phyloP scores from a whole-genome alignment of 148 eudicot genomes.

The Rhododendron molle region DNA sequence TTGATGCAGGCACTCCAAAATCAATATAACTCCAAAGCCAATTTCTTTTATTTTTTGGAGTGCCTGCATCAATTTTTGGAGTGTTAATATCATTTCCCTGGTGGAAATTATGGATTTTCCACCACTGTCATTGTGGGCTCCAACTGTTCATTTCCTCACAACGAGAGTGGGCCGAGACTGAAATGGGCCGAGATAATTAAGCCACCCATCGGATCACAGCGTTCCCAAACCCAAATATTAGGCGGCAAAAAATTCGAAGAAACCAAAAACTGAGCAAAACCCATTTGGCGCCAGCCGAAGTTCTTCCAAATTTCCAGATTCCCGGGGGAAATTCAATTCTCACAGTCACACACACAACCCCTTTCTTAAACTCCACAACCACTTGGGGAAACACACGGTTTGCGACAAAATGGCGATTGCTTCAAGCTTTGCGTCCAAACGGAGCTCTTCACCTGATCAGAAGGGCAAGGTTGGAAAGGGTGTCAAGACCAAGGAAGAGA shows the following conservation, averaged over 20 bases:
- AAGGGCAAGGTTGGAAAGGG: neutral
- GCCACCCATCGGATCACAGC: neutral
- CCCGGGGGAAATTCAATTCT: neutral
- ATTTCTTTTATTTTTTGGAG: no score
- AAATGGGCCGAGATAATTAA: no score
- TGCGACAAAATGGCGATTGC: constrained; percentile 6
- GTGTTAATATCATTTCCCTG: no score
- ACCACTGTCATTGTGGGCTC: no score
- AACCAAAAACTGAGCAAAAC: neutral
- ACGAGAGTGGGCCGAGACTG: neutral
- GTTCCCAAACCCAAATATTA: neutral
- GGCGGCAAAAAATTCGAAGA: neutral
- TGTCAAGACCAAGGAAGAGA: constrained; percentile 2
- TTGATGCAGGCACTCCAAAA: no score
- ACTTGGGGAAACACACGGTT: neutral
- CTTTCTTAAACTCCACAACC: neutral
- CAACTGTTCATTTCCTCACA: neutral
- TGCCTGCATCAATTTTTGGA: no score
- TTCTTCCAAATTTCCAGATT: neutral
- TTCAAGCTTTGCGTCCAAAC: constrained; percentile 6
- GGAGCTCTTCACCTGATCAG: neutral
- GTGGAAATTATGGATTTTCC: no score
- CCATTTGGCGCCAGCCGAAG: neutral
- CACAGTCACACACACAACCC: neutral
- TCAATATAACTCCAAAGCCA: no score